Evolutionary conservation across 169 alveolate genomes (phyloP), one percentile per base, ranked within the genome.

Genomic region (Besnoitia besnoiti): DNA sequence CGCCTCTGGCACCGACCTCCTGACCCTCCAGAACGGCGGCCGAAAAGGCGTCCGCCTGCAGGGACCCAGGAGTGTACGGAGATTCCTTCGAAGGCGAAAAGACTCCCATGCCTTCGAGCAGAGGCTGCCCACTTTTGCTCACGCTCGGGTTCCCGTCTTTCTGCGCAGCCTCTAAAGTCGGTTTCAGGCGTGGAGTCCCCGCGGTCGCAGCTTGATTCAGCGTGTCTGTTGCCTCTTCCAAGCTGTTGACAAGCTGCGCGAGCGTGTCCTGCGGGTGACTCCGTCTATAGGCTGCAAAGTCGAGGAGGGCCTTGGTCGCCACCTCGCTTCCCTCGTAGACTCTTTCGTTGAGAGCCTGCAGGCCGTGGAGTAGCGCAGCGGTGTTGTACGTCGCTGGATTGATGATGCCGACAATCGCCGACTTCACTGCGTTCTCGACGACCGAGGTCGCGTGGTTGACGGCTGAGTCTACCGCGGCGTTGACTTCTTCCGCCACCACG

Each of bases 251-350:
- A 37, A 77, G 21, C 47, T 77, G 59, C 4, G 87, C 87, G 8
- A 77, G 87, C 12, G 87, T 40, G 87, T 77, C 61, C 21, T 77
- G 30, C n/a, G 87, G 87, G 59, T 77, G 49, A 16, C 40, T 42
- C 40, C 87, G n/a, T 2, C 87, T 51, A 35, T 77, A 77, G 5
- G 87, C 87, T 24, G 87, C 87, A 35, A 77, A 77, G 87, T 77
- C 87, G 3, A 77, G 87, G 40, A 77, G 47, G 33, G 87, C 87
- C 47, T 39, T 19, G 49, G 87, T 77, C 8, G 87, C 87, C 3
- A 77, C 87, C 7, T 77, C 87, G 33, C 87, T 77, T 4, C 87
- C 87, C 0, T 51, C 87, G 24, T 77, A 42, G 59, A 77, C 44
- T 27, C 40, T 77, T 16, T 77, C 61, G 59, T 77, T 77, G n/a